phyloP scores from a whole-genome alignment of 495 filamentous ascomycete genomes.

The Astrothelium subdiscretum region DNA sequence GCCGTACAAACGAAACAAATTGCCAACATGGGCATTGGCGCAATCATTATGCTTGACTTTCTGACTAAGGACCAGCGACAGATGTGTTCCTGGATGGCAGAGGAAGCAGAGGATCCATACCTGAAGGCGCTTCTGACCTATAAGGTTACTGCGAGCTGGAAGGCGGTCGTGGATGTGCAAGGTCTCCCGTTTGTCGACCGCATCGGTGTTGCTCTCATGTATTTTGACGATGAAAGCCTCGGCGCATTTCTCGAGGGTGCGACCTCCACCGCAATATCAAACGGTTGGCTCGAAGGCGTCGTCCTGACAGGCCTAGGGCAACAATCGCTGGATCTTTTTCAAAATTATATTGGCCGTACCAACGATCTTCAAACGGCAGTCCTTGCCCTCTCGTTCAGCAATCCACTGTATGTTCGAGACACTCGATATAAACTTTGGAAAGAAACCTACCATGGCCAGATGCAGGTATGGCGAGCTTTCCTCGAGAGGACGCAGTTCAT shows the following conservation, averaged over 20 bases:
- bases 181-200: conserved; percentile 79
- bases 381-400: conserved; percentile 67
- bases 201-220: conserved; percentile 72
- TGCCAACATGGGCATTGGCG: conserved; percentile 34
- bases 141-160: conserved; percentile 81
- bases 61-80: conserved; percentile 33
- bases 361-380: conserved; percentile 84
- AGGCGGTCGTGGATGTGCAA: conserved; percentile 63
- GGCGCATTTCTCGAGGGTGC: conserved; percentile 56
- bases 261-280: conserved; percentile 49
- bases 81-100: conserved; percentile 46
- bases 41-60: conserved; percentile 42
- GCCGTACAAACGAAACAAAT: conserved; percentile 22
- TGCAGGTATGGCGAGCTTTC: conserved; percentile 63
- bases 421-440: conserved; percentile 68
- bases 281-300: conserved; percentile 80
- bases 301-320: conserved; percentile 78
- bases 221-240: conserved; percentile 68
- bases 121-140: conserved; percentile 85
- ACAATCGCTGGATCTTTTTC: conserved; percentile 67
- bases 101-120: conserved; percentile 68
- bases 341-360: conserved; percentile 77
- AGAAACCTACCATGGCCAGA: conserved; percentile 65
- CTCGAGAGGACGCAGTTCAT: conserved; percentile 49
- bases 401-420: conserved; percentile 72